Base-by-base conservation (phyloP, 2,329 filamentous ascomycete species). In the Acrocalymma vagum region DNA sequence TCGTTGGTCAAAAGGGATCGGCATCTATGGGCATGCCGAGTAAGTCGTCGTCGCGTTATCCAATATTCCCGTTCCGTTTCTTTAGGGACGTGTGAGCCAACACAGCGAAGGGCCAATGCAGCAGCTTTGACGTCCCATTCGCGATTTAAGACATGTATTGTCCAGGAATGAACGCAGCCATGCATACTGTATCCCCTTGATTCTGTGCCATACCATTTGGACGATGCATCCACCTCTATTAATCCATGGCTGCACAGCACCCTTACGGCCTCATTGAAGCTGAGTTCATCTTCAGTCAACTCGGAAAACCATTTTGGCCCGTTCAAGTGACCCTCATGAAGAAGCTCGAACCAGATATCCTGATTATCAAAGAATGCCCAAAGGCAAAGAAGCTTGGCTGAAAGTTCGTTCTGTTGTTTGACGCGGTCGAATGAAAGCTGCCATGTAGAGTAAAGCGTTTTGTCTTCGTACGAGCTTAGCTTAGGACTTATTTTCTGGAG, bases 341-440 rank as follows among this genome's bases (percentile, higher is more conserved):
- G 48, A 18, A 78, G 62, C 43, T 74, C 64, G 48, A 66, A 75
- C 74, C 70, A 79, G 6, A 79, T 46, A 50, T 76, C 72, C 17
- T 70, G 59, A 44, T 72, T 72, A 24, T 41, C 38, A 15, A 49
- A 45, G 20, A 42, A 49, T 13, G 45, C 45, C 45, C 37, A 49
- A 14, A 49, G 38, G 26, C 42, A 29, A 15, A 49, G 45, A 5
- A 49, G 28, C 25, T 42, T 25, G 16, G 24, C 31, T 27, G 36
- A 36, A 11, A 21, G 15, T 18, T 11, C 16, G 22, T 33, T 51
- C 30, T 44, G 38, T 31, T 39, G 17, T 23, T 34, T 15, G n/a
- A 42, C 33, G 14, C 25, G 32, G 31, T 49, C 36, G 14, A 41
- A 37, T 2, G 45, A 30, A 4, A 50, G n/a, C 9, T 42, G 17